These are phyloP conservation scores for Vinca minor DNA, from an alignment of 257 asterid genomes.

Conservation along the genomic window DNA sequence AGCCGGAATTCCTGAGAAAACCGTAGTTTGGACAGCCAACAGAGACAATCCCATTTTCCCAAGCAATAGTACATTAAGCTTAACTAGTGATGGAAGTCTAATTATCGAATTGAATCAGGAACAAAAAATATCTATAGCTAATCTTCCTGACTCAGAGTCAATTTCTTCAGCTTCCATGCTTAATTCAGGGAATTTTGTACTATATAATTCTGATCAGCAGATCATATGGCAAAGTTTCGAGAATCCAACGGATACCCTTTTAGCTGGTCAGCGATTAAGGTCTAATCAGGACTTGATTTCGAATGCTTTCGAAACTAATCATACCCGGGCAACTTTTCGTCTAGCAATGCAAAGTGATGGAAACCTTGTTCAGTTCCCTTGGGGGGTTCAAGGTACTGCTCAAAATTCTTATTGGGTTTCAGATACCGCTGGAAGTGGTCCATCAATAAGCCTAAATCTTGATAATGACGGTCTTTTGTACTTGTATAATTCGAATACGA, in stretches of 20 bases:
- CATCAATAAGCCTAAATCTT: slow-evolving; percentile 28
- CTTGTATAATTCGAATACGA: slow-evolving; percentile 22
- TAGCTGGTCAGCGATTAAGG: slow-evolving; percentile 29
- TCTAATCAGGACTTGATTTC: slow-evolving; percentile 20
- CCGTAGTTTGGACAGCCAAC: slow-evolving; percentile 31
- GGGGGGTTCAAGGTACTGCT: not conserved
- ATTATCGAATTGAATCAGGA: slow-evolving; percentile 16
- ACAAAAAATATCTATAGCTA: not conserved
- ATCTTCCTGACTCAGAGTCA: not conserved
- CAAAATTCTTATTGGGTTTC: slow-evolving; percentile 23
- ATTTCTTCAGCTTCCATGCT: slow-evolving; percentile 35
- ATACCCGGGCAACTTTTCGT: slow-evolving; percentile 22
- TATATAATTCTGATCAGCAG: slow-evolving; percentile 16
- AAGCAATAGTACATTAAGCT: slow-evolving; percentile 10
- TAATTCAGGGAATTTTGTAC: slow-evolving; percentile 45
- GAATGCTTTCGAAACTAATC: slow-evolving; percentile 27
- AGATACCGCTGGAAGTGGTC: not conserved
- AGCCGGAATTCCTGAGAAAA: slow-evolving; percentile 7
- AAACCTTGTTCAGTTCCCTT: slow-evolving; percentile 42
- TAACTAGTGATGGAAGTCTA: slow-evolving; percentile 35
- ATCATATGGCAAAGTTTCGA: slow-evolving; percentile 49
- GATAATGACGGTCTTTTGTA: slow-evolving; percentile 34
- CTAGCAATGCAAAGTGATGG: slow-evolving; percentile 42
- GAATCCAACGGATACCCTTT: slow-evolving; percentile 37
- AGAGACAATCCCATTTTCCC: slow-evolving; percentile 21